Conservation (phyloP, 2,329 filamentous ascomycete species). For the Microcera coccophila region DNA sequence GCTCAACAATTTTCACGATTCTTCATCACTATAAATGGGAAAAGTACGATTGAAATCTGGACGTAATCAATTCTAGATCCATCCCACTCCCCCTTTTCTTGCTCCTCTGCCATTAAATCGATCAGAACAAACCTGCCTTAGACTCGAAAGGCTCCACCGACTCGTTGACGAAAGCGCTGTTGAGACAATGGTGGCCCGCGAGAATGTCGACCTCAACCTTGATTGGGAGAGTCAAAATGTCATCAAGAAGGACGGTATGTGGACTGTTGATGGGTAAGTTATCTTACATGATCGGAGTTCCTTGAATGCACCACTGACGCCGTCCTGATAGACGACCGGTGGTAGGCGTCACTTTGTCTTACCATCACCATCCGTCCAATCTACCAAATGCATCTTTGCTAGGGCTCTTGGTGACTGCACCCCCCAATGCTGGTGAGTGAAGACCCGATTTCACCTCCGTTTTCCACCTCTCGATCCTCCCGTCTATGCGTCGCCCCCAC, state of each 20-base stretch:
- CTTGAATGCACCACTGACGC: no score
- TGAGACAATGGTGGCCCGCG: conserved; percentile 9
- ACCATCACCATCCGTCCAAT: conserved; percentile 10
- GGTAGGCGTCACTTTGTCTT: conserved; percentile 8
- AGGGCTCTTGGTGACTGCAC: conserved; percentile 9
- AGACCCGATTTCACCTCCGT: neutral
- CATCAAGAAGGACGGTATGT: conserved; percentile 14
- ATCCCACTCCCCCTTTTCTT: no score
- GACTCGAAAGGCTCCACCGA: no score
- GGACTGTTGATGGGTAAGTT: conserved; percentile 15
- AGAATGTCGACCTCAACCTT: conserved; percentile 13
- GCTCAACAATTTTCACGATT: no score
- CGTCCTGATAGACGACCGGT: conserved; percentile 8
- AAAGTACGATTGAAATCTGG: no score
- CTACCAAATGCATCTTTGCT: conserved; percentile 10
- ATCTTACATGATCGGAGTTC: neutral
- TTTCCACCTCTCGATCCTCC: neutral
- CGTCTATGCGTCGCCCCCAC: no score
- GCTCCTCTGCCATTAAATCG: no score
- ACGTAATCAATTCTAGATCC: no score
- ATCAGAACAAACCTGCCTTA: no score
- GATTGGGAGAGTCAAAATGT: conserved; percentile 16
- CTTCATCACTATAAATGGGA: no score
- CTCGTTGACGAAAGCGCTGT: no score
- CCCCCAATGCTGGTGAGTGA: conserved; percentile 9